Percentiles rank a stretch among this genome's conserved stretches.
These are phyloP conservation scores for Botrytis fragariae DNA, from an alignment of 2,329 filamentous ascomycete species.

Conservation along the genomic window DNA sequence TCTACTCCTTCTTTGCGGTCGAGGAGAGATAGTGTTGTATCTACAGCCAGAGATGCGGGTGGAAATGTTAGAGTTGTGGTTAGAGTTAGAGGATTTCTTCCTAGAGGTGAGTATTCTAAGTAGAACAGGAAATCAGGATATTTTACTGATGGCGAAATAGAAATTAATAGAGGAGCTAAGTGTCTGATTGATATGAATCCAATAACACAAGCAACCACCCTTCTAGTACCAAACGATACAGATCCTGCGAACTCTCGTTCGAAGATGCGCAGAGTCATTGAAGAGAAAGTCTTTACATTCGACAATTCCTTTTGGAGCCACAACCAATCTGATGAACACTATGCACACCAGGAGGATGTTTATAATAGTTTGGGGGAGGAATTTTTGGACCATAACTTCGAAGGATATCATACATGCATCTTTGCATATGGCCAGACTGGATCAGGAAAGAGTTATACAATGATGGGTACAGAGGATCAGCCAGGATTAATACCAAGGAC, in stretches of 20 bases:
- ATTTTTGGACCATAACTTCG: slow-evolving; percentile 98
- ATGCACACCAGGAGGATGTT: slow-evolving; percentile 87
- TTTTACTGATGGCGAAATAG: slow-evolving; percentile 47
- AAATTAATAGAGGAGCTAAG: slow-evolving; percentile 74
- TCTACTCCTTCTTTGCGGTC: slow-evolving; percentile 77
- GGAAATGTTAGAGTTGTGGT: slow-evolving; percentile 84
- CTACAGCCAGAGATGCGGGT: slow-evolving; percentile 54
- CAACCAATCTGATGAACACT: slow-evolving; percentile 73
- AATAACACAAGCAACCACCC: slow-evolving; percentile 76
- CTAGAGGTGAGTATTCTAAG: slow-evolving; percentile 58
- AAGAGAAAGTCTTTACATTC: slow-evolving; percentile 92
- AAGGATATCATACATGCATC: slow-evolving; percentile 98
- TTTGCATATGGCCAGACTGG: slow-evolving; percentile 98
- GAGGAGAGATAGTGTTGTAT: slow-evolving; percentile 63
- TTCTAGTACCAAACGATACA: slow-evolving; percentile 64
- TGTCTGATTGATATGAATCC: slow-evolving; percentile 94
- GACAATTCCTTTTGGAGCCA: slow-evolving; percentile 99
- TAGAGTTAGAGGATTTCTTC: slow-evolving; percentile 74
- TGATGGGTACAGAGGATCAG: slow-evolving; percentile 85
- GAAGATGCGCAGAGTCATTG: slow-evolving; percentile 69
- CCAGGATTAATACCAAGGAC: slow-evolving; percentile 92
- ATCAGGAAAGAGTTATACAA: slow-evolving; percentile 97
- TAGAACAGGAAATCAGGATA: not conserved
- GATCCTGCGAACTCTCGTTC: slow-evolving; percentile 54
- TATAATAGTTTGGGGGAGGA: slow-evolving; percentile 94